Evolutionary conservation across 1,284 basidiomycete genomes (phyloP), one percentile per base, ranked within the genome.

Genomic region (Cryptococcus neoformans): DNA sequence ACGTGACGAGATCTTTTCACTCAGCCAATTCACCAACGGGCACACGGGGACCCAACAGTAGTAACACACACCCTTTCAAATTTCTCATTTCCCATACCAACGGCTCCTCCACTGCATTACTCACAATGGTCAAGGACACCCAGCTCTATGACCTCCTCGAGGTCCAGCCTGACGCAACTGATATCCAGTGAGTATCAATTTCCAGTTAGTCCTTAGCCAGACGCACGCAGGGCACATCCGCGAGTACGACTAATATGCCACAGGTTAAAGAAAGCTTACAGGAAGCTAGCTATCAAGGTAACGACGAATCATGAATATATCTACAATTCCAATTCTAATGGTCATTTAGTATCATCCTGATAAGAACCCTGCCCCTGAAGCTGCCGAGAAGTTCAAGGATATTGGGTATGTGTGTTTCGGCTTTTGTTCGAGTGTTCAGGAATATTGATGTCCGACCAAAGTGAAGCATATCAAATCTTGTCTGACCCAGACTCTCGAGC

Each of bases 221-320:
- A 21, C 21, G 46, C 17, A 28, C 21, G 10, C 14, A 8, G 34
- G 38, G 4, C 11, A 3, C 28, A 28, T 28, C 4, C 4, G 28
- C 28, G 28, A 28, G 28, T 28, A 28, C 28, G 3, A 34, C 47
- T 49, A 37, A 21, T 11, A 34, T 14, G 35, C n/a, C 16, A 46
- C 62, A 78, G 76, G 58, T 79, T 97, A 66, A 99, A 98, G 82
- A 97, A 94, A 80, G 92, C 91, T 1, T 98, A 98, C 78, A 83
- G 95, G 63, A 96, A 90, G 77, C 87, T 89, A 62, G 94, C 95
- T 21, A 94, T 98, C 83, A 90, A 90, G 83, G 92, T 92, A 57
- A 67, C 81, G 72, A 37, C 17, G 14, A 6, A 21, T 16, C 34
- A 39, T 16, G 9, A 38, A 14, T 49, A 14, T 49, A 28, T 28